Evolutionary conservation across 108 stramenopile genomes (phyloP).

Genomic region (Discostella stelligeroides): DNA sequence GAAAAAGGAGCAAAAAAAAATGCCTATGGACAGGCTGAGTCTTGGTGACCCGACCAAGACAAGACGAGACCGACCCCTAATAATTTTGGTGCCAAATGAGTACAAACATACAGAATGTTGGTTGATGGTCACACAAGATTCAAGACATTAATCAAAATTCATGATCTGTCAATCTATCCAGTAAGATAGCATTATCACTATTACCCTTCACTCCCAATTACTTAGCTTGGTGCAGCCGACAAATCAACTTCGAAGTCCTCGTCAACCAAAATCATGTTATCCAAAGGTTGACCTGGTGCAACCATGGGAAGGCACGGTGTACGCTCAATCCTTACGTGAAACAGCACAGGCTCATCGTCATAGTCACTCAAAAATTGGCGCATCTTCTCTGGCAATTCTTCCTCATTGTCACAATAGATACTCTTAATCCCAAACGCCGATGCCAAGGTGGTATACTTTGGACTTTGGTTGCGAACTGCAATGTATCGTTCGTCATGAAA

Average conservation of each 20-base stretch:
- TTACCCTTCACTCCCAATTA: background rate
- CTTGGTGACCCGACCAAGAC: too few relatives aligned
- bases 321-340: slow-evolving; percentile 86
- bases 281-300: slow-evolving; percentile 84
- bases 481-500: slow-evolving; percentile 90
- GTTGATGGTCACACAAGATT: too few relatives aligned
- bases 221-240: slow-evolving; percentile 83
- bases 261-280: slow-evolving; percentile 89
- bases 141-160: too few relatives aligned
- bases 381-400: slow-evolving; percentile 82
- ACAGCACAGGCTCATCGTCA: slow-evolving; percentile 88
- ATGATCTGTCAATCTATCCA: too few relatives aligned
- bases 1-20: too few relatives aligned
- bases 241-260: slow-evolving; percentile 80
- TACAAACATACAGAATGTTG: too few relatives aligned
- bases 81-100: too few relatives aligned
- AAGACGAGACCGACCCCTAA: too few relatives aligned
- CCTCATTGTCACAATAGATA: slow-evolving; percentile 72
- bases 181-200: too few relatives aligned
- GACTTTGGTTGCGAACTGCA: slow-evolving; percentile 85
- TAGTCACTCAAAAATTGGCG: slow-evolving; percentile 82
- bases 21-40: too few relatives aligned
- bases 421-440: slow-evolving; percentile 81
- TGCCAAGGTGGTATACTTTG: slow-evolving; percentile 77
- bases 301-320: slow-evolving; percentile 89